Percentiles rank a stretch among this genome's conserved stretches.
Conservation (phyloP, 768 basidiomycete genomes). For the Rhizopogon salebrosus region DNA sequence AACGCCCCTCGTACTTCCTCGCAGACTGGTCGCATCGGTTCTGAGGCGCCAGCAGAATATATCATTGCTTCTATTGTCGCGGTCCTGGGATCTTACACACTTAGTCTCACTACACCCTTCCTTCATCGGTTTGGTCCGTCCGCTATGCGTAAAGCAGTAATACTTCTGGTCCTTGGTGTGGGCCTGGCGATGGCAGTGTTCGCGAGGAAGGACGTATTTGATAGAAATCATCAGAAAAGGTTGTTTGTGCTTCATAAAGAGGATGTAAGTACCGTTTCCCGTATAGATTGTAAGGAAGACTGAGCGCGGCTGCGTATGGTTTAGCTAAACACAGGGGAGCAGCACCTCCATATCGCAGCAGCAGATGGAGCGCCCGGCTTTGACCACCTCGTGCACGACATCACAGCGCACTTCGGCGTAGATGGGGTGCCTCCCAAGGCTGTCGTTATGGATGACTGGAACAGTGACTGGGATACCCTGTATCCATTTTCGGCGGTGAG, state of each 20-base stretch:
- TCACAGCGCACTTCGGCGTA: conserved; percentile 57
- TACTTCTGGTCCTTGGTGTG: conserved; percentile 42
- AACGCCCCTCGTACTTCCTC: conserved; percentile 4
- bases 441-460: conserved; percentile 68
- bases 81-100: conserved; percentile 45
- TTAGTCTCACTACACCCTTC: conserved; percentile 66
- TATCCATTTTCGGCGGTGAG: conserved; percentile 76
- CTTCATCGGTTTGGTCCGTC: conserved; percentile 60
- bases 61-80: conserved; percentile 80
- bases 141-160: conserved; percentile 33
- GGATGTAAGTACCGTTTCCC: conserved; percentile 51
- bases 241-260: conserved; percentile 80
- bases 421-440: conserved; percentile 34
- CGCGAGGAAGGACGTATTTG: conserved; percentile 59
- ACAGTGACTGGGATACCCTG: conserved; percentile 83
- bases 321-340: conserved; percentile 67
- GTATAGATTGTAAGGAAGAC: not conserved
- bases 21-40: conserved; percentile 79
- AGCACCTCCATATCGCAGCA: conserved; percentile 74
- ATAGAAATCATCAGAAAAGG: conserved; percentile 82
- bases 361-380: conserved; percentile 84
- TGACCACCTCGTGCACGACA: conserved; percentile 49
- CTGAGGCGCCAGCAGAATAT: conserved; percentile 80
- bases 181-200: conserved; percentile 57
- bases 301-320: not conserved